phyloP scores from a whole-genome alignment of 2,329 filamentous ascomycete species.

The Colletotrichum phormii region DNA sequence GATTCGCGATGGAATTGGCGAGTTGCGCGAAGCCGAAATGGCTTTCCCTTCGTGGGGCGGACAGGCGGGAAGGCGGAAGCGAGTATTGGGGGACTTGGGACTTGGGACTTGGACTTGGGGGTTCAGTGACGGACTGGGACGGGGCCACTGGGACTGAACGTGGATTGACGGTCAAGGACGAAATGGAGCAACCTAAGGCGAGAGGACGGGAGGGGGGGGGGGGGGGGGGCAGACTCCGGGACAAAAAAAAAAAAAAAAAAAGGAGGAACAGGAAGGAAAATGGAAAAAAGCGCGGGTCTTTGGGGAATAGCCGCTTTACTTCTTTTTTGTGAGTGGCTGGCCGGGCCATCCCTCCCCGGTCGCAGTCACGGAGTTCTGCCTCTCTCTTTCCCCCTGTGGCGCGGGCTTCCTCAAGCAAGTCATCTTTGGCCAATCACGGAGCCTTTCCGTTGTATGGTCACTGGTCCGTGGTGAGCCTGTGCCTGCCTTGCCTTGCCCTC shows the following conservation, averaged over 20 bases:
- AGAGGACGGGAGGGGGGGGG: neutral
- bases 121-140: conserved; percentile 25
- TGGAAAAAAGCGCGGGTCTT: conserved; percentile 6
- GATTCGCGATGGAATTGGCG: conserved; percentile 23
- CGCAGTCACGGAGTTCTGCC: neutral
- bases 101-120: too few relatives aligned
- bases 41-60: conserved; percentile 23
- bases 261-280: conserved; percentile 1
- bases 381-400: conserved; percentile 16
- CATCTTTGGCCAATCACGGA: conserved; percentile 16
- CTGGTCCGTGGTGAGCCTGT: neutral
- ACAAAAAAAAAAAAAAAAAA: conserved; percentile 17
- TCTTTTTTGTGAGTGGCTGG: conserved; percentile 33
- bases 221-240: conserved; percentile 12
- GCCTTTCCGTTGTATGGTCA: neutral
- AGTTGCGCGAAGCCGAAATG: conserved; percentile 26
- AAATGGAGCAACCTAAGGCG: neutral
- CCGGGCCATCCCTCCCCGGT: conserved; percentile 1
- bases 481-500: neutral
- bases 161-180: conserved; percentile 11
- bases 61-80: neutral
- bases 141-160: conserved; percentile 25
- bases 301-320: conserved; percentile 36
- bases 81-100: conserved; percentile 2
- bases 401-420: conserved; percentile 1